phyloP scores from a whole-genome alignment of 2,329 filamentous ascomycete species.

The Monosporascus sp. region DNA sequence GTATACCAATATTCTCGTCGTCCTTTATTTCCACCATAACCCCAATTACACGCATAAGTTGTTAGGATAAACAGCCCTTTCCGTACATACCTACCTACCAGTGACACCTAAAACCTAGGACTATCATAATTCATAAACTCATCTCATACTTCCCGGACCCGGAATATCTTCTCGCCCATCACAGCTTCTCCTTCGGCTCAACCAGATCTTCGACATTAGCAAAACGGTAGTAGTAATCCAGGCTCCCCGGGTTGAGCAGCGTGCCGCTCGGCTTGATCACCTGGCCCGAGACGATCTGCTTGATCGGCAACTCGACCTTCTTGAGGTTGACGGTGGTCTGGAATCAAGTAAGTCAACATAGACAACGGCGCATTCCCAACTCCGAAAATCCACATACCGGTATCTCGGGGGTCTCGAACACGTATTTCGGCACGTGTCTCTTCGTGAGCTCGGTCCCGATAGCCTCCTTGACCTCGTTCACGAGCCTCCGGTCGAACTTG shows the following conservation, averaged over 20 bases:
- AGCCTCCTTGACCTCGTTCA: constrained; percentile 54
- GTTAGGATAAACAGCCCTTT: too few relatives aligned
- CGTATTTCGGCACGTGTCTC: constrained; percentile 70
- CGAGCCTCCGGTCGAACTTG: constrained; percentile 49
- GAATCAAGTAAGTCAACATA: constrained; percentile 10
- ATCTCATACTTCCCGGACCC: background rate
- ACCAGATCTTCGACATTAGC: constrained; percentile 62
- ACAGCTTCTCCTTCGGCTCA: constrained; percentile 44
- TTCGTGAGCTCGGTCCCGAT: constrained; percentile 65
- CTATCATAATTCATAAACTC: too few relatives aligned
- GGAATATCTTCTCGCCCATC: background rate
- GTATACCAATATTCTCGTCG: too few relatives aligned
- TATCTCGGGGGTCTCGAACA: constrained; percentile 78
- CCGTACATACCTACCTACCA: too few relatives aligned
- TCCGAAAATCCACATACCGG: constrained; percentile 52
- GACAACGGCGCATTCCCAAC: too few relatives aligned
- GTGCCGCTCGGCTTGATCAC: constrained; percentile 72
- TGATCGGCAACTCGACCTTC: constrained; percentile 80
- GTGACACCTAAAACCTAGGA: too few relatives aligned
- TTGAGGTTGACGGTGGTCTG: constrained; percentile 82
- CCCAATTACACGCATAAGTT: too few relatives aligned
- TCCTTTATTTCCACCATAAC: too few relatives aligned
- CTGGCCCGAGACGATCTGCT: constrained; percentile 75
- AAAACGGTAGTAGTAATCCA: constrained; percentile 78
- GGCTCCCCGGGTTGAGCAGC: constrained; percentile 67